phyloP scores from a whole-genome alignment of 768 basidiomycete genomes.

The Tulasnella sp. region DNA sequence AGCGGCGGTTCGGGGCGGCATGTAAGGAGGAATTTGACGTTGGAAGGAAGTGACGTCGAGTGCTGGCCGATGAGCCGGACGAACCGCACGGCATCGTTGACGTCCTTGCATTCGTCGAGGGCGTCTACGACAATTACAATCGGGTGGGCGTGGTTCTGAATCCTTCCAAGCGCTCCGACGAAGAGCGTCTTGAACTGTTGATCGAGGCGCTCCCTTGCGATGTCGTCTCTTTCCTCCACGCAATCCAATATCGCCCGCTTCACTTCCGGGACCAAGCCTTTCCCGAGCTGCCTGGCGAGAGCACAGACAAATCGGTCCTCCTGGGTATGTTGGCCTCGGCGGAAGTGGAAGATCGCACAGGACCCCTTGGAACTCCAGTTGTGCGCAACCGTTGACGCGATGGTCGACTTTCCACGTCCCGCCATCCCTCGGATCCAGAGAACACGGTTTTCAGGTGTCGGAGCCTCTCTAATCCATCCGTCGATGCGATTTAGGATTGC shows the following conservation, averaged over 20 bases:
- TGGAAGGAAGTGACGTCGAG: not conserved
- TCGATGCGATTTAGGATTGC: not conserved
- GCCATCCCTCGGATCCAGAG: not conserved
- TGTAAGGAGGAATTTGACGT: not conserved
- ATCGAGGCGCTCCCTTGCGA: not conserved
- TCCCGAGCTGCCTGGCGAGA: not conserved
- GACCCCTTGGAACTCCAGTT: not conserved
- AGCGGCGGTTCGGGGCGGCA: not conserved
- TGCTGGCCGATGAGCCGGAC: not conserved
- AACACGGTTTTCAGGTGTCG: not conserved
- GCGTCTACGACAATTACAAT: not conserved
- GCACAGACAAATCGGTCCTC: not conserved
- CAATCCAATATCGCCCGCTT: not conserved
- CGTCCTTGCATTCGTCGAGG: not conserved
- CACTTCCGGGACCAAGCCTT: not conserved
- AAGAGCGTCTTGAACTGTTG: too few species aligned
- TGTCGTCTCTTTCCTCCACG: not conserved
- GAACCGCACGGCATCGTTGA: not conserved
- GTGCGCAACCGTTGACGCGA: not conserved
- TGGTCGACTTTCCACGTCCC: not conserved
- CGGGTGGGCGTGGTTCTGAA: too few species aligned
- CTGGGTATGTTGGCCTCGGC: not conserved
- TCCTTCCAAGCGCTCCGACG: too few species aligned
- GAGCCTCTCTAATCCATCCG: not conserved
- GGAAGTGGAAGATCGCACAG: not conserved